Evolutionary conservation across 129 eudicot genomes (phyloP).

Genomic region (Logfia minima): DNA sequence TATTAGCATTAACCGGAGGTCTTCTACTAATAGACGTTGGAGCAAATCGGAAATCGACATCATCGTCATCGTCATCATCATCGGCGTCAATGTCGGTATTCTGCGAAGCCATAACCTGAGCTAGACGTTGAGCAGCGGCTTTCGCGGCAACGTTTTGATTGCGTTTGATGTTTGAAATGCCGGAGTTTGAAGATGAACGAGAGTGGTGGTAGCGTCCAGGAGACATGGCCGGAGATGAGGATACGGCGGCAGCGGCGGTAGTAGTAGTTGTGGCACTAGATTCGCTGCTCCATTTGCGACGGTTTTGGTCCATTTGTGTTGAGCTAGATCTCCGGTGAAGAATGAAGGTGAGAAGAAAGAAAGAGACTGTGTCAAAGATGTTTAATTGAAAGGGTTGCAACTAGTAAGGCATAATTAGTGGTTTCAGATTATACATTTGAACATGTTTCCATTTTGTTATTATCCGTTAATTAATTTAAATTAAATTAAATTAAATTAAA

Average conservation of each 20-base stretch:
- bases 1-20: slow-evolving; percentile 34
- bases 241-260: slow-evolving; percentile 31
- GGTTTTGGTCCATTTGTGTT: slow-evolving; percentile 36
- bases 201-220: slow-evolving; percentile 52
- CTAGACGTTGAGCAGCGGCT: slow-evolving; percentile 97
- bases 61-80: slow-evolving; percentile 48
- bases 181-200: slow-evolving; percentile 65
- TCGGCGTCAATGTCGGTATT: slow-evolving; percentile 60
- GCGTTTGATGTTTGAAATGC: slow-evolving; percentile 80
- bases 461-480: too few relatives aligned
- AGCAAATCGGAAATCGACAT: slow-evolving; percentile 59
- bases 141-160: slow-evolving; percentile 90
- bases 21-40: slow-evolving; percentile 57
- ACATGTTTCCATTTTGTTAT: background rate
- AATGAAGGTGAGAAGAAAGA: slow-evolving; percentile 1
- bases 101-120: slow-evolving; percentile 97
- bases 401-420: background rate
- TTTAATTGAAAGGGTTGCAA: background rate
- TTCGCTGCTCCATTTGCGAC: slow-evolving; percentile 83
- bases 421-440: slow-evolving; percentile 8
- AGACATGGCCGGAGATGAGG: slow-evolving; percentile 49
- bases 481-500: too few relatives aligned
- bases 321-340: slow-evolving; percentile 34
- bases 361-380: slow-evolving; percentile 5
- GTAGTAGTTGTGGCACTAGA: slow-evolving; percentile 38